Evolutionary conservation across 2,329 filamentous ascomycete genomes (phyloP).

Genomic region (Diplodia sapinea): DNA sequence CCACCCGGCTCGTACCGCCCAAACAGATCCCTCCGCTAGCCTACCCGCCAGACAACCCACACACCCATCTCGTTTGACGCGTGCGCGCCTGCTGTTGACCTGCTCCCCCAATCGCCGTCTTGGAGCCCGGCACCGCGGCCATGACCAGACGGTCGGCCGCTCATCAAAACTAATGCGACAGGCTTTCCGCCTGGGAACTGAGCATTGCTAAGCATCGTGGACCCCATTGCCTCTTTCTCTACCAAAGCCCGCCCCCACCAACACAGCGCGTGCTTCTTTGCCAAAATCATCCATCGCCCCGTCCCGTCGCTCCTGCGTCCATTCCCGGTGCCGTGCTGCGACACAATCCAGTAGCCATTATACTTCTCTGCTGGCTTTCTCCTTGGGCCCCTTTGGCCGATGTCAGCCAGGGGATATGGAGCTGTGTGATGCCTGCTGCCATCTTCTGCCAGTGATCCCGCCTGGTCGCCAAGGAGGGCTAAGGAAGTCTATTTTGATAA

Average conservation of each 20-base stretch:
- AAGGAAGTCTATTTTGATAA: slow-evolving; percentile 27
- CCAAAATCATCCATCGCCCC: not conserved
- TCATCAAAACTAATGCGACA: slow-evolving; percentile 5
- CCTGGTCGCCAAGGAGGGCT: slow-evolving; percentile 10
- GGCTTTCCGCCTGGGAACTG: slow-evolving; percentile 10
- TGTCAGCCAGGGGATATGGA: slow-evolving; percentile 3
- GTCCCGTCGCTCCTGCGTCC: not conserved
- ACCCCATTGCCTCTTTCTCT: not conserved
- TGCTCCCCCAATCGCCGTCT: not conserved
- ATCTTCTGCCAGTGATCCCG: slow-evolving; percentile 1
- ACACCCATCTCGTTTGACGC: not conserved
- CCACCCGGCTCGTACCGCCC: slow-evolving; percentile 20
- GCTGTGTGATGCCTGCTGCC: slow-evolving; percentile 15
- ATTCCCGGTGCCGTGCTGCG: not conserved
- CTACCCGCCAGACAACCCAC: not conserved
- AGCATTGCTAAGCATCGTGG: slow-evolving; percentile 24
- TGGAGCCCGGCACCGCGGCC: not conserved
- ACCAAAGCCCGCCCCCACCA: slow-evolving; percentile 1
- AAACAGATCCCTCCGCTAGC: slow-evolving; percentile 6
- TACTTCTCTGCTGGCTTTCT: not conserved
- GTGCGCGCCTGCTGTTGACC: not conserved
- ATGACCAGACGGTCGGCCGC: slow-evolving; percentile 8
- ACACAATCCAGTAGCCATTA: not conserved
- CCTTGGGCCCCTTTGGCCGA: too few relatives aligned
- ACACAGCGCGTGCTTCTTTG: slow-evolving; percentile 4